A percentile compares a stretch with the other conserved stretches of the same genome.
Conservation (phyloP, 179 eudicot species). For the Drosera spatulata region DNA sequence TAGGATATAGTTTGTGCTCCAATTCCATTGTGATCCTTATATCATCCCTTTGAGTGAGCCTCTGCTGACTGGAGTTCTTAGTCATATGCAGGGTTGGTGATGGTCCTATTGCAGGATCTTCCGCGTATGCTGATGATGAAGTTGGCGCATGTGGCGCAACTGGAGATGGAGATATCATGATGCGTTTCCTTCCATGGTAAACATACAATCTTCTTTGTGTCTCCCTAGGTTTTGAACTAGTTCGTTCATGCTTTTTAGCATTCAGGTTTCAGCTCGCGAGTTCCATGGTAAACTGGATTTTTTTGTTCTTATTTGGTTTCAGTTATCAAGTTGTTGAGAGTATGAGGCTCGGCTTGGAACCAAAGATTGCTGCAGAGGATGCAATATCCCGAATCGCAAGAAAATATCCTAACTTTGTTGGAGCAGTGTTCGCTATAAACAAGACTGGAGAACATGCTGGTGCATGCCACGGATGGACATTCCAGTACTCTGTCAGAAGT, state of each 20-base stretch:
- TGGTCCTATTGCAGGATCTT: slow-evolving; percentile 93
- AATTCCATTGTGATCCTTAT: neutral
- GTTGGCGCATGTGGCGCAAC: slow-evolving; percentile 98
- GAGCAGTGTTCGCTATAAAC: slow-evolving; percentile 78
- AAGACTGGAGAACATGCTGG: slow-evolving; percentile 74
- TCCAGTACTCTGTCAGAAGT: slow-evolving; percentile 75
- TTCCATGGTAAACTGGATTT: no score
- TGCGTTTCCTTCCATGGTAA: slow-evolving; percentile 98
- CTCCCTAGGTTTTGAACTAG: neutral
- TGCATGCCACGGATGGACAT: slow-evolving; percentile 96
- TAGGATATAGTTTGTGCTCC: neutral
- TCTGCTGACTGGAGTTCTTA: slow-evolving; percentile 14
- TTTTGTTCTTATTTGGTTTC: slow-evolving; percentile 6
- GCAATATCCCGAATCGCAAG: slow-evolving; percentile 77
- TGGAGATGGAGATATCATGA: slow-evolving; percentile 97
- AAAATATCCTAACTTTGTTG: slow-evolving; percentile 73
- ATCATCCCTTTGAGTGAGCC: neutral
- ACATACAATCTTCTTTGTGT: no score
- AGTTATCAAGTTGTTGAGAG: slow-evolving; percentile 97
- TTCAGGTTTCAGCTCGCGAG: neutral
- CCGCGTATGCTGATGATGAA: slow-evolving; percentile 85
- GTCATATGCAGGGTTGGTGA: slow-evolving; percentile 73
- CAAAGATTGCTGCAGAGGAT: slow-evolving; percentile 70
- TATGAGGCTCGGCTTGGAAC: slow-evolving; percentile 89
- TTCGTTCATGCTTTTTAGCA: neutral